These are phyloP conservation scores for Babesia gibsoni DNA, from an alignment of 169 alveolate species.

Conservation along the genomic window DNA sequence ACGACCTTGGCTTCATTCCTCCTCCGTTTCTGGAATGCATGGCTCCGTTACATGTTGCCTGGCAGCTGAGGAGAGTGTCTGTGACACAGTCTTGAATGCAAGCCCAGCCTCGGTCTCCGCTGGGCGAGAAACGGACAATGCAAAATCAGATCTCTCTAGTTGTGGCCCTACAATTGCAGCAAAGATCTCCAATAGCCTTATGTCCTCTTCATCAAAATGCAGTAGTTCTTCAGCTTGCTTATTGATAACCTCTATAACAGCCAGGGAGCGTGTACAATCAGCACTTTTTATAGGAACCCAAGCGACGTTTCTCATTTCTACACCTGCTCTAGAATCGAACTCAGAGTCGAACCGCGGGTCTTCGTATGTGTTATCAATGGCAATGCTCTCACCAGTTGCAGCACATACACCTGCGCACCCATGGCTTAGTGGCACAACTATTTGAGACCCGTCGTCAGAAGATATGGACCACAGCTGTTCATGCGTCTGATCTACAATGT, in stretches of 20 bases:
- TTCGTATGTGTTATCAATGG: conserved; percentile 42
- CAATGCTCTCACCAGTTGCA: conserved; percentile 37
- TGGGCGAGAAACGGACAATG: conserved; percentile 24
- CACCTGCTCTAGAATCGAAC: conserved; percentile 44
- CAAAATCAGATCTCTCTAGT: conserved; percentile 60
- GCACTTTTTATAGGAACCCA: conserved; percentile 61
- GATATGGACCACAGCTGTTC: conserved; percentile 67
- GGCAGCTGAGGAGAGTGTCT: background rate
- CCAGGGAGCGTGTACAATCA: conserved; percentile 57
- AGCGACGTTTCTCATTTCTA: conserved; percentile 44
- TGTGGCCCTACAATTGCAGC: conserved; percentile 64
- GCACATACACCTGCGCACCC: conserved; percentile 47
- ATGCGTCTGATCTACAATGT: conserved; percentile 51
- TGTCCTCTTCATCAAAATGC: conserved; percentile 58
- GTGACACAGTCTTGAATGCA: conserved; percentile 55
- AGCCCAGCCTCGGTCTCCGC: conserved; percentile 64
- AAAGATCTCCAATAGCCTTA: conserved; percentile 50
- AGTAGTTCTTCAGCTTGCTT: conserved; percentile 61
- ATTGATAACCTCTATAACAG: conserved; percentile 62
- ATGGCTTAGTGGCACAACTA: conserved; percentile 39
- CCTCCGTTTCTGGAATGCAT: conserved; percentile 43
- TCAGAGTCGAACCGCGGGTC: conserved; percentile 33
- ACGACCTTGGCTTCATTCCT: conserved; percentile 23
- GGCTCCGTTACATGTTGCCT: conserved; percentile 36
- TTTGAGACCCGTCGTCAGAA: conserved; percentile 58